Conservation (phyloP, 148 eudicot genomes). For the Nepenthes mirabilis region DNA sequence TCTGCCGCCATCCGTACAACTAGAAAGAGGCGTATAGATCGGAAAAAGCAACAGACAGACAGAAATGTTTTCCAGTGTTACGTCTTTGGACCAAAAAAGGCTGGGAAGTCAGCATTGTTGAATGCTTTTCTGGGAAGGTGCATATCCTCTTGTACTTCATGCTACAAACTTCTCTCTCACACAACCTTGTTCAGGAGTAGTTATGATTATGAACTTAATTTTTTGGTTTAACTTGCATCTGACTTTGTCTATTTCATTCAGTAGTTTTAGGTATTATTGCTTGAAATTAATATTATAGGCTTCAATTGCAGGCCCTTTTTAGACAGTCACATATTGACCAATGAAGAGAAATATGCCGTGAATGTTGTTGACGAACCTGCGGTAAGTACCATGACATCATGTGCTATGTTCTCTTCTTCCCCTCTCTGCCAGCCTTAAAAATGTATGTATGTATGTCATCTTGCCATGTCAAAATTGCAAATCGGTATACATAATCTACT, state of each 20-base stretch:
- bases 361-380: constrained; percentile 37
- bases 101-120: constrained; percentile 77
- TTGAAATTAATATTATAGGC: not conserved
- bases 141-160: not conserved
- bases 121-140: constrained; percentile 75
- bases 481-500: no score
- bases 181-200: not conserved
- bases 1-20: constrained; percentile 73
- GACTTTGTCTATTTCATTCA: not conserved
- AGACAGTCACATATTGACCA: constrained; percentile 36
- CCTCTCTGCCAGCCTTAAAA: no score
- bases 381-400: constrained; percentile 35
- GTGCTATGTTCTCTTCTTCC: not conserved
- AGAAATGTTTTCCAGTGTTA: constrained; percentile 85
- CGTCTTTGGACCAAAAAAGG: constrained; percentile 85
- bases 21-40: constrained; percentile 70
- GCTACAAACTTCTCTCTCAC: not conserved
- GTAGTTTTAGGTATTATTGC: not conserved
- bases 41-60: constrained; percentile 74
- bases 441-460: no score
- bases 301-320: constrained; percentile 48
- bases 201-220: not conserved
- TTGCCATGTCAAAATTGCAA: no score
- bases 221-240: not conserved
- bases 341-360: constrained; percentile 56